Conservation (phyloP, 192 early-diverging fungal genomes). For the Lunasporangiospora selenospora region DNA sequence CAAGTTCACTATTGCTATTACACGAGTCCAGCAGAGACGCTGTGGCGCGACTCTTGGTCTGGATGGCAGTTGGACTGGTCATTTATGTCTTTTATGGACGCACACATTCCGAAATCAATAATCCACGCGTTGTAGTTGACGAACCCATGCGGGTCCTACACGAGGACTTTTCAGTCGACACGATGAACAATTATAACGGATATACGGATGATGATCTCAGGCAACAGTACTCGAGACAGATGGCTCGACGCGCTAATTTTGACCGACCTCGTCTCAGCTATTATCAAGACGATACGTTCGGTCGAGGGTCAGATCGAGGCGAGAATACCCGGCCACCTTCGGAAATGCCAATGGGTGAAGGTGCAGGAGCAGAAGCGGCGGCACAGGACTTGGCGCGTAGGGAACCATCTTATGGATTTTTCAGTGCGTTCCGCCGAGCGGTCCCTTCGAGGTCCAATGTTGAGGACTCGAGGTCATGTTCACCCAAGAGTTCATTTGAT, state of each 20-base stretch:
- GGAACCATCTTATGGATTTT: too few species aligned
- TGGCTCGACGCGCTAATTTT: slow-evolving; percentile 24
- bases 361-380: neutral
- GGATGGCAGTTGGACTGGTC: slow-evolving; percentile 79
- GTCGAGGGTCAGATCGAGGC: too few species aligned
- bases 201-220: slow-evolving; percentile 43
- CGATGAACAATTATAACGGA: slow-evolving; percentile 18
- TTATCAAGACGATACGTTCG: too few species aligned
- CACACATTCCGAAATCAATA: slow-evolving; percentile 61
- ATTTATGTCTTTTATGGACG: slow-evolving; percentile 75
- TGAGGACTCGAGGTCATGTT: neutral
- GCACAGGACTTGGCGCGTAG: too few species aligned
- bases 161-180: slow-evolving; percentile 25
- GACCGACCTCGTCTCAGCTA: slow-evolving; percentile 23
- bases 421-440: too few species aligned
- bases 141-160: slow-evolving; percentile 38
- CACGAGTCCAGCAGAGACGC: slow-evolving; percentile 68
- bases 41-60: slow-evolving; percentile 76
- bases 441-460: too few species aligned
- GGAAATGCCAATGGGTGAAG: neutral
- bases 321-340: neutral
- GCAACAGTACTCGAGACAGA: slow-evolving; percentile 33
- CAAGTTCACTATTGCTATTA: slow-evolving; percentile 68
- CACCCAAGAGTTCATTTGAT: neutral
- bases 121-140: slow-evolving; percentile 20